phyloP scores from a whole-genome alignment of 2,329 filamentous ascomycete species.

The Lasiodiplodia sp. region DNA sequence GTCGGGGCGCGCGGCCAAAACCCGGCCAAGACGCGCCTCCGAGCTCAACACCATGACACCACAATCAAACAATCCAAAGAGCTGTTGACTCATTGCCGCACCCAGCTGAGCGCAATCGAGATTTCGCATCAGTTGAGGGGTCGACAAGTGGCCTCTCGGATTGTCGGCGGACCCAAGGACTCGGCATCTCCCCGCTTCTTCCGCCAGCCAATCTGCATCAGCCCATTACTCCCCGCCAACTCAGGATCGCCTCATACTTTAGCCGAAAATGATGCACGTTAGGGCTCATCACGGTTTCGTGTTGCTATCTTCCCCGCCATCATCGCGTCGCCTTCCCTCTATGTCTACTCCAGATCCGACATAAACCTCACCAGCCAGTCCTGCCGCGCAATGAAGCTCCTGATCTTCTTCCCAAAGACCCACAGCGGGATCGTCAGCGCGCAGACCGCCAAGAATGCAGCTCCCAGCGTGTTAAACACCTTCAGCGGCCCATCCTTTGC shows the following conservation, averaged over 20 bases:
- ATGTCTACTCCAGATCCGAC: conserved; percentile 33
- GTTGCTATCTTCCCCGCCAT: no score
- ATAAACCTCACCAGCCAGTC: conserved; percentile 43
- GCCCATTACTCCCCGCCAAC: background rate
- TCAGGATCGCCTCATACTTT: background rate
- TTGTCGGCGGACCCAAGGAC: background rate
- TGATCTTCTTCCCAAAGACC: conserved; percentile 58
- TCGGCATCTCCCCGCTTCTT: background rate
- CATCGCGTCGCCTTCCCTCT: background rate
- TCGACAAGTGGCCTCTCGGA: background rate
- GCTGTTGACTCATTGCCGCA: background rate
- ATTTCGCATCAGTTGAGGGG: background rate
- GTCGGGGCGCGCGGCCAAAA: background rate
- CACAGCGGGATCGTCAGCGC: conserved; percentile 58
- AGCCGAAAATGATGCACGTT: background rate
- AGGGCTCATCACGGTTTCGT: background rate
- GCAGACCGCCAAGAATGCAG: conserved; percentile 53
- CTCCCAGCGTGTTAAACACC: conserved; percentile 42
- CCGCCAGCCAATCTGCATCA: background rate
- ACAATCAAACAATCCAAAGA: background rate
- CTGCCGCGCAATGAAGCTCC: conserved; percentile 54
- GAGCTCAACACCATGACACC: conserved; percentile 20
- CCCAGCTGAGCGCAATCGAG: background rate
- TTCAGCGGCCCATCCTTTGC: conserved; percentile 37
- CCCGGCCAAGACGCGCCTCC: conserved; percentile 1